Base-by-base conservation (phyloP, 768 basidiomycete genomes). In the Auricularia heimuer region DNA sequence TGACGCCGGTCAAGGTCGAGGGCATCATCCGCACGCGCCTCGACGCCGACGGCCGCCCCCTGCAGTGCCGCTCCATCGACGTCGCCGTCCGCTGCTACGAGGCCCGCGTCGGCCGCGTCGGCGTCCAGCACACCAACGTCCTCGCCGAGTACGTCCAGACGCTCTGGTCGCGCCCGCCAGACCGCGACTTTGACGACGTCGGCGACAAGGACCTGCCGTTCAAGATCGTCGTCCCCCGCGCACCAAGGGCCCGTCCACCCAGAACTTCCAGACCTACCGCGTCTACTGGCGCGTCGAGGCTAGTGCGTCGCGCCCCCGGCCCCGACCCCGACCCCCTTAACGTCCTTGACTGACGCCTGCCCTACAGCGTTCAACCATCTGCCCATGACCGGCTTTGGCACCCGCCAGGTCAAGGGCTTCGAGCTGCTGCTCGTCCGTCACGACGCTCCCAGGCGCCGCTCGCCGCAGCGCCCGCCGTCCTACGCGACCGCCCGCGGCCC, bases 1-100 rank as follows among this genome's bases (percentile, higher is more conserved):
- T 94, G 71, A 92, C 89, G 54, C 85, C 88, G 64, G 78, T 93
- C 76, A 83, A 82, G 70, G 82, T 91, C 70, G 88, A 91, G 77
- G 92, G 92, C 74, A 85, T 87, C 71, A 87, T 93, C 42, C 80
- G 85, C 67, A 90, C 88, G 54, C 82, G 79, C 67, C 76, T 87
- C 63, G 90, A 92, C 69, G 81, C 82, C 21, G 91, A 92, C 75
- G 77, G 77, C 34, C 89, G 86, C 72, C 81, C 80, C 18, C 79
- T 94, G 64, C 83, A 78, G 10, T 85, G 87, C 68, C 86, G 82
- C 69, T 83, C 85, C 47, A 76, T 92, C 69, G 80, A 82, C 62
- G 80, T 96, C 69, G 82, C 85, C n/a, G 83, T 94, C 54, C 83
- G 90, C 54, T 94, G 91, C 75, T 92, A 92, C 73, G 91, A 94